Evolutionary conservation across 73 alveolate species (phyloP).

Genomic region (Tetrahymena elliotti): DNA sequence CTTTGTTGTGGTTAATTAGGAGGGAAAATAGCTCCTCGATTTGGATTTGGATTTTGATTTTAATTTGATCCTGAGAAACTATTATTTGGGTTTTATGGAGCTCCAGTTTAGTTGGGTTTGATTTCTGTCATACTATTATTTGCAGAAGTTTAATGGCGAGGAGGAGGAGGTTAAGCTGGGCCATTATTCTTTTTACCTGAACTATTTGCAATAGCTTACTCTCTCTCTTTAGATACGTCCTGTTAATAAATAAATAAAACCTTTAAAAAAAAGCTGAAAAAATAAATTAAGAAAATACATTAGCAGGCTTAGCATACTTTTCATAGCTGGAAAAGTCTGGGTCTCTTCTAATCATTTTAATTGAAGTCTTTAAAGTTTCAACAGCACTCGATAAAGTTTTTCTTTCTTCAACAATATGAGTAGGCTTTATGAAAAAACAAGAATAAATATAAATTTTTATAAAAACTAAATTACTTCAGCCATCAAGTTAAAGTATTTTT

Average conservation of each 20-base stretch:
- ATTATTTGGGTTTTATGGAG: neutral
- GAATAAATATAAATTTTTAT: neutral
- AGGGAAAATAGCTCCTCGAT: neutral
- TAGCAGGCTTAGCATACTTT: neutral
- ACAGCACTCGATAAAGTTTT: conserved; percentile 35
- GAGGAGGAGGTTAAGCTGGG: neutral
- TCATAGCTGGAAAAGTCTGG: conserved; percentile 46
- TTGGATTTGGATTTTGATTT: neutral
- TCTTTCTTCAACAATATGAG: conserved; percentile 52
- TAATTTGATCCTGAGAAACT: neutral
- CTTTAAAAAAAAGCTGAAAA: neutral
- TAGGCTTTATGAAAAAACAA: conserved; percentile 23
- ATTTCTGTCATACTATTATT: neutral
- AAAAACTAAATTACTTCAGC: neutral
- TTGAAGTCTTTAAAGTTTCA: conserved; percentile 52
- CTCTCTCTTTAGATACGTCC: neutral
- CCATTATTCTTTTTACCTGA: neutral
- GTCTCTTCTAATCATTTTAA: conserved; percentile 62
- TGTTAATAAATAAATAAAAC: neutral
- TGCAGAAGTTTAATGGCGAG: neutral
- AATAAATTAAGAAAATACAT: neutral
- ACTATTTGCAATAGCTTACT: neutral
- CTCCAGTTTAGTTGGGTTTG: neutral
- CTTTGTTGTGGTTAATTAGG: neutral
- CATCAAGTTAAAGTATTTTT: neutral